phyloP scores from a whole-genome alignment of 2,329 filamentous ascomycete species.

The Monosporascus cannonballus region DNA sequence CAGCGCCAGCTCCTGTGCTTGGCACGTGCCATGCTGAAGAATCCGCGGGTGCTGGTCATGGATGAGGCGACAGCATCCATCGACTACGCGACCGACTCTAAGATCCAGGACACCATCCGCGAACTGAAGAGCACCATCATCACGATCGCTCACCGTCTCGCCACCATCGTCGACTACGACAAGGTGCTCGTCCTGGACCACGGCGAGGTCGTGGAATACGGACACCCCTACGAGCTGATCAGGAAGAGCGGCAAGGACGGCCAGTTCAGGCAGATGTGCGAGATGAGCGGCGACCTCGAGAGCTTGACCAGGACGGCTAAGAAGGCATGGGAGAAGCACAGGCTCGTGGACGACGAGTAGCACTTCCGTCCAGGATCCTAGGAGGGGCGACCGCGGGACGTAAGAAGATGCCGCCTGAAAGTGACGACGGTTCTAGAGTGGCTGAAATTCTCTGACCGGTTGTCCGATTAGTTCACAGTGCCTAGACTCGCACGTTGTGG shows the following conservation, averaged over 20 bases:
- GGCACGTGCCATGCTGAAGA: constrained; percentile 85
- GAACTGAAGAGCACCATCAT: constrained; percentile 90
- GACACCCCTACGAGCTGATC: constrained; percentile 80
- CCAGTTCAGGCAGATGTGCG: constrained; percentile 57
- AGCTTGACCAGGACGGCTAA: constrained; percentile 46
- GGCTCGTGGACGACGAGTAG: constrained; percentile 33
- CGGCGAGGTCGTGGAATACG: constrained; percentile 81
- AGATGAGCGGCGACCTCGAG: constrained; percentile 55
- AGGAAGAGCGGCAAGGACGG: constrained; percentile 62
- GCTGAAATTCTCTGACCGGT: not conserved
- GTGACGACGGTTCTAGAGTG: not conserved
- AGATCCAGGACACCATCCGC: constrained; percentile 95
- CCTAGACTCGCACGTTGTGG: too few species aligned
- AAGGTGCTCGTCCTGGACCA: constrained; percentile 93
- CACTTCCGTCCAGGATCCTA: not conserved
- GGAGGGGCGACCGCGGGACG: too few species aligned
- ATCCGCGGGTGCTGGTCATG: constrained; percentile 93
- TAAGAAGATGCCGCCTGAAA: not conserved
- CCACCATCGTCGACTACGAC: constrained; percentile 97
- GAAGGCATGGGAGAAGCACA: constrained; percentile 39
- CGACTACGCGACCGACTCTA: constrained; percentile 90
- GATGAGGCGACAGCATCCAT: constrained; percentile 97
- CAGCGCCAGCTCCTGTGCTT: constrained; percentile 93
- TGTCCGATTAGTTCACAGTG: not conserved
- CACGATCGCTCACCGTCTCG: constrained; percentile 90